These are phyloP conservation scores for Metarhizium album DNA, from an alignment of 2,329 filamentous ascomycete species.

Conservation along the genomic window DNA sequence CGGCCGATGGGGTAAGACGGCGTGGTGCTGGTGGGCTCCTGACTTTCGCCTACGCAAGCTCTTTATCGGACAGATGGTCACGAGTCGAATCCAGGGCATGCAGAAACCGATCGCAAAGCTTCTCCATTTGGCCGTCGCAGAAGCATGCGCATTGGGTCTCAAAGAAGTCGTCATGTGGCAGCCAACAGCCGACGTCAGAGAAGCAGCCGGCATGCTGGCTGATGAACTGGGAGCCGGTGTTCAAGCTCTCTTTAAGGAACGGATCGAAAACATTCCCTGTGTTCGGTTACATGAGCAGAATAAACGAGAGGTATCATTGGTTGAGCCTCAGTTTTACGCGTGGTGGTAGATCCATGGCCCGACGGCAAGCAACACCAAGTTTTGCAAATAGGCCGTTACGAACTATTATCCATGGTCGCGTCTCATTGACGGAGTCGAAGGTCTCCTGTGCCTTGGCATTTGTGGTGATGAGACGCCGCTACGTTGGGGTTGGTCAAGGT, in stretches of 20 bases:
- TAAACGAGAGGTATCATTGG: not conserved
- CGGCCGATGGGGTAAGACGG: conserved; percentile 10
- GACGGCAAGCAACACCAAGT: not conserved
- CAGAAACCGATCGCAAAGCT: conserved; percentile 4
- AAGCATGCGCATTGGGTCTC: conserved; percentile 13
- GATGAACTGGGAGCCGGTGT: not conserved
- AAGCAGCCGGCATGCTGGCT: not conserved
- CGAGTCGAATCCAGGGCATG: not conserved
- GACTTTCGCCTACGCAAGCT: not conserved
- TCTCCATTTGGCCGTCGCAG: conserved; percentile 15
- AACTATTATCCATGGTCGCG: not conserved
- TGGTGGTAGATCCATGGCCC: not conserved
- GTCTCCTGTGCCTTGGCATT: too few relatives aligned
- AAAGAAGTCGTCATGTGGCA: not conserved
- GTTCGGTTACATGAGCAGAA: not conserved
- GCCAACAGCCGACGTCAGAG: not conserved
- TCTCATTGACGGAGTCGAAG: too few relatives aligned
- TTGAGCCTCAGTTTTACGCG: not conserved
- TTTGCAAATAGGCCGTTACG: not conserved
- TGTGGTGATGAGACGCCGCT: too few relatives aligned
- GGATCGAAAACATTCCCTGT: not conserved
- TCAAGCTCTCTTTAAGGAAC: not conserved
- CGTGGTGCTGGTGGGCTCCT: not conserved
- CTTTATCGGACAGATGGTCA: not conserved
- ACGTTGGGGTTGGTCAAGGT: too few relatives aligned